Conservation (phyloP, 257 asterid species). For the Forsythia suspensa region DNA sequence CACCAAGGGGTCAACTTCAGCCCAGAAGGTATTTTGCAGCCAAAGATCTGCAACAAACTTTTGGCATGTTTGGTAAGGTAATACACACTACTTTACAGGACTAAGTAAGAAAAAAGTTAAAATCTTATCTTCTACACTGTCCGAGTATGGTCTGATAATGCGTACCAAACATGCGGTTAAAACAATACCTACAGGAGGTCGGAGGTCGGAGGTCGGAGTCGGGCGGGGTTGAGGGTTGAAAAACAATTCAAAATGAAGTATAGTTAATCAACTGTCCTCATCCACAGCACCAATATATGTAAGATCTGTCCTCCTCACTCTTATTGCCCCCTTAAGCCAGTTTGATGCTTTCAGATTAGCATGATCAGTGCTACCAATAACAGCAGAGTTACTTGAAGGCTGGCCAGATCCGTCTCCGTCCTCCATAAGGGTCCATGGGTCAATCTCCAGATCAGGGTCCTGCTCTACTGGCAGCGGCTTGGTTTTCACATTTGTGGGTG, state of each 20-base stretch:
- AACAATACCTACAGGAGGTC: background rate
- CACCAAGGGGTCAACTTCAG: constrained; percentile 27
- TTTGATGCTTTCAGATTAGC: constrained; percentile 67
- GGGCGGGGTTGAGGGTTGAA: background rate
- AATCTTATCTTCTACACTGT: background rate
- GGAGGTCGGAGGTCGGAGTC: background rate
- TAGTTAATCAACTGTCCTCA: constrained; percentile 67
- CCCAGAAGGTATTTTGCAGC: constrained; percentile 14
- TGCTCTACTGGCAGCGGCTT: constrained; percentile 46
- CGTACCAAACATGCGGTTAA: background rate
- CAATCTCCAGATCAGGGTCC: constrained; percentile 61
- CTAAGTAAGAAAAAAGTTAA: background rate
- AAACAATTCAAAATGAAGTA: constrained; percentile 23
- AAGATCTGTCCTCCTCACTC: constrained; percentile 83
- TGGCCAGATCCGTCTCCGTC: constrained; percentile 81
- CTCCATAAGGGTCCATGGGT: constrained; percentile 85
- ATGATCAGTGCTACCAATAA: constrained; percentile 49
- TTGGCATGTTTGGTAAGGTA: constrained; percentile 23
- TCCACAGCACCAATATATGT: constrained; percentile 86
- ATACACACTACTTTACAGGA: background rate
- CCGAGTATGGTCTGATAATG: background rate
- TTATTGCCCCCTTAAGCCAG: constrained; percentile 78
- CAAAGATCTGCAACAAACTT: constrained; percentile 12
- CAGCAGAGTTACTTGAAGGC: constrained; percentile 52
- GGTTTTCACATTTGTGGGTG: constrained; percentile 43